phyloP scores from a whole-genome alignment of 2,329 filamentous ascomycete species.

The Ceratocystis ficicola region DNA sequence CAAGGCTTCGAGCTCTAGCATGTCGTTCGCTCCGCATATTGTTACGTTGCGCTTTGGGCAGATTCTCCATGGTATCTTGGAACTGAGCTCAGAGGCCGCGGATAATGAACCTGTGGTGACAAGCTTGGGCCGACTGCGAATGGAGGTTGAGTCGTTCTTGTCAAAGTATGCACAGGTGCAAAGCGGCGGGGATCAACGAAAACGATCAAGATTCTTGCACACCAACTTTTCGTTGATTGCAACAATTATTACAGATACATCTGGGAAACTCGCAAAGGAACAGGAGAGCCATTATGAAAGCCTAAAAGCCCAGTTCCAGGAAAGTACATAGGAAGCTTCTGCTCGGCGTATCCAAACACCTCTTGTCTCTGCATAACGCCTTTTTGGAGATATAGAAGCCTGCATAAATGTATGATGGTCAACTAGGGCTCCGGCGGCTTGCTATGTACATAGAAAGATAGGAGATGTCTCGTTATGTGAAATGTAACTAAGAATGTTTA shows the following conservation, averaged over 20 bases:
- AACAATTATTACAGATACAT: conserved; percentile 73
- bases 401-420: conserved; percentile 5
- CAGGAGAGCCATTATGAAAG: conserved; percentile 63
- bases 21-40: conserved; percentile 66
- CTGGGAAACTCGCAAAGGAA: conserved; percentile 61
- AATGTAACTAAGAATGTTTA: not conserved
- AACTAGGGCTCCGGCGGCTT: not conserved
- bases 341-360: not conserved
- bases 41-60: conserved; percentile 93
- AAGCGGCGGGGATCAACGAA: conserved; percentile 62
- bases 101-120: conserved; percentile 87
- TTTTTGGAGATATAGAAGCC: not conserved
- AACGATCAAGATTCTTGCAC: conserved; percentile 75
- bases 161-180: conserved; percentile 54
- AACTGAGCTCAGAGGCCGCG: conserved; percentile 75
- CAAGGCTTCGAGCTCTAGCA: conserved; percentile 32
- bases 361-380: not conserved
- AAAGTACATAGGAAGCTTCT: conserved; percentile 27
- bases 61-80: conserved; percentile 71
- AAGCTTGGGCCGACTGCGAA: conserved; percentile 62
- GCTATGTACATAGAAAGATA: not conserved
- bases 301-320: conserved; percentile 48
- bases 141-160: conserved; percentile 74
- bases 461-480: not conserved
- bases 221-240: conserved; percentile 95